These are phyloP conservation scores for Gossypium mustelinum DNA, from an alignment of 345 rosid species.

Conservation along the genomic window DNA sequence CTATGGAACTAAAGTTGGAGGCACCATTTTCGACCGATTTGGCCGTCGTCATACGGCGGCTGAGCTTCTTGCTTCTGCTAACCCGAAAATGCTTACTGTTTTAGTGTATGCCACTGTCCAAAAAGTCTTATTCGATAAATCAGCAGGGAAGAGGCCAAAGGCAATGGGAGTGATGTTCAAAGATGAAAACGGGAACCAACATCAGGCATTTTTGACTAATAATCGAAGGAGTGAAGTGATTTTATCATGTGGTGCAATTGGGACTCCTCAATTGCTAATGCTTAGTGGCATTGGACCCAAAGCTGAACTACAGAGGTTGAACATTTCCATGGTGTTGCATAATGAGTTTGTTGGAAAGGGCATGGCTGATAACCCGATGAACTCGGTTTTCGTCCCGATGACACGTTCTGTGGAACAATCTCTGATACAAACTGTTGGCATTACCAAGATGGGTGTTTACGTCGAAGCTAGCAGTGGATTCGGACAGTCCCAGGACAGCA, in stretches of 20 bases:
- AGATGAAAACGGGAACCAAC: slow-evolving; percentile 77
- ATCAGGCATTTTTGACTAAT: slow-evolving; percentile 52
- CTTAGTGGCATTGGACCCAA: slow-evolving; percentile 91
- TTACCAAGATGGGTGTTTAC: slow-evolving; percentile 81
- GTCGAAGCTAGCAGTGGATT: slow-evolving; percentile 94
- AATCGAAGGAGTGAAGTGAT: slow-evolving; percentile 65
- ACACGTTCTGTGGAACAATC: slow-evolving; percentile 56
- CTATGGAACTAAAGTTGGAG: slow-evolving; percentile 90
- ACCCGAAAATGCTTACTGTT: slow-evolving; percentile 64
- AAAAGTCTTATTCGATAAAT: slow-evolving; percentile 59
- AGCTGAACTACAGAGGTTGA: slow-evolving; percentile 52
- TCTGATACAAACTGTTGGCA: slow-evolving; percentile 88
- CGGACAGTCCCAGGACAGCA: slow-evolving; percentile 70
- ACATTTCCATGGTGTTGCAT: slow-evolving; percentile 56
- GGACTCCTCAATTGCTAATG: slow-evolving; percentile 80
- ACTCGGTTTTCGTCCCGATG: slow-evolving; percentile 72
- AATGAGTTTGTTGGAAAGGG: slow-evolving; percentile 77
- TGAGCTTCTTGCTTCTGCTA: slow-evolving; percentile 76
- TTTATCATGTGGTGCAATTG: slow-evolving; percentile 83
- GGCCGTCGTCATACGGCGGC: slow-evolving; percentile 95
- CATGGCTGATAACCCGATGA: slow-evolving; percentile 96
- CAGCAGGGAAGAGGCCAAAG: slow-evolving; percentile 58
- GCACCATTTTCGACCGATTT: slow-evolving; percentile 80
- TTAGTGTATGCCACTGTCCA: slow-evolving; percentile 78
- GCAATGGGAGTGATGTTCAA: slow-evolving; percentile 77